Evolutionary conservation across 106 monocot genomes (phyloP).

Genomic region (Dactylorhiza incarnata): DNA sequence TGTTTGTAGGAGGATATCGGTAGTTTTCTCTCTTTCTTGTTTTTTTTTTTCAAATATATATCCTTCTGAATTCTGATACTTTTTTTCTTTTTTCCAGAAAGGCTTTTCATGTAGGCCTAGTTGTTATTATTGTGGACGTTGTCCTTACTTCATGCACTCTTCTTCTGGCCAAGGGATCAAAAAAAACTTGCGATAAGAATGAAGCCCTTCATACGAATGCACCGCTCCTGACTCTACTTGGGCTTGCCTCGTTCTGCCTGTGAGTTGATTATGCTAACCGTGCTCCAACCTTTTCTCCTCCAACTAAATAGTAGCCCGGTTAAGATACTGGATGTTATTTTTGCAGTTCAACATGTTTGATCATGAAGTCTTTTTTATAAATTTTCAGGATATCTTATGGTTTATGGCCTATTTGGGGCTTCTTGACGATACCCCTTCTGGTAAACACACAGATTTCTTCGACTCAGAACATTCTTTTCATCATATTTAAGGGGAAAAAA

Average conservation of each 20-base stretch:
- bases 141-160: conserved; percentile 2
- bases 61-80: not conserved
- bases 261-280: conserved; percentile 3
- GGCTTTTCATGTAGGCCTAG: conserved; percentile 11
- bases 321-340: not conserved
- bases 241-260: conserved; percentile 16
- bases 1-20: not conserved
- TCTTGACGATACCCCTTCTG: conserved; percentile 19
- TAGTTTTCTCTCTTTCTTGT: not conserved
- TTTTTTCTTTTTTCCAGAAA: conserved; percentile 6
- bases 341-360: not conserved
- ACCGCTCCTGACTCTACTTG: conserved; percentile 7
- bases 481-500: not conserved
- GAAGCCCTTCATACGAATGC: conserved; percentile 10
- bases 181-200: conserved; percentile 4
- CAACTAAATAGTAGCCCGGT: not conserved
- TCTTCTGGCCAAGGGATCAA: conserved; percentile 2
- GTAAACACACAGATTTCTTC: conserved; percentile 4
- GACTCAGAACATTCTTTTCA: not conserved
- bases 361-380: not conserved
- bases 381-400: conserved; percentile 19
- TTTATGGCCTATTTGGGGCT: conserved; percentile 20
- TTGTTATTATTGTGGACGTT: conserved; percentile 2
- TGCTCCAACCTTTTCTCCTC: not conserved
- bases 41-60: not conserved